A percentile compares a stretch with the other conserved stretches of the same genome.
phyloP scores from a whole-genome alignment of 208 protist genomes.

The Sergeia podlipaevii region DNA sequence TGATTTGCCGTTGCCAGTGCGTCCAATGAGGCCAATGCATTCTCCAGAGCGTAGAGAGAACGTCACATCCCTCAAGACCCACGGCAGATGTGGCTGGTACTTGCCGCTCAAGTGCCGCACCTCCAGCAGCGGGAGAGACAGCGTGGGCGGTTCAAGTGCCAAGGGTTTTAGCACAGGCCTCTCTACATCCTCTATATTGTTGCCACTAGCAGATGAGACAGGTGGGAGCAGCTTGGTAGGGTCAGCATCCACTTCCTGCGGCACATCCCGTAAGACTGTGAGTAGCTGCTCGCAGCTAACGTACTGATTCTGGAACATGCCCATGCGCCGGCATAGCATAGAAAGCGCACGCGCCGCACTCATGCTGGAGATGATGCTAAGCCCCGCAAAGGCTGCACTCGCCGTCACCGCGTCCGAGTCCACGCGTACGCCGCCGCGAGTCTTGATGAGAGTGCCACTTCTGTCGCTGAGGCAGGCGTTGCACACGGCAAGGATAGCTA shows the following conservation, averaged over 20 bases:
- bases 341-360: constrained; percentile 42
- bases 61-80: constrained; percentile 60
- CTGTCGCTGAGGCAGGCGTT: constrained; percentile 21
- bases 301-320: constrained; percentile 77
- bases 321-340: constrained; percentile 43
- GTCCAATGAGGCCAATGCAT: constrained; percentile 71
- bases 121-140: constrained; percentile 29
- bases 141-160: background rate
- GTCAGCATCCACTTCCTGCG: constrained; percentile 14
- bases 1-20: constrained; percentile 84
- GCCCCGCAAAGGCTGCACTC: constrained; percentile 42
- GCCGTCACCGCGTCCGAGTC: constrained; percentile 14
- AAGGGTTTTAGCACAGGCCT: too few species aligned
- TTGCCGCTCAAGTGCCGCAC: constrained; percentile 54
- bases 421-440: background rate
- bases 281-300: constrained; percentile 71
- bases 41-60: constrained; percentile 45
- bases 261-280: constrained; percentile 26
- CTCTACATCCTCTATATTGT: too few species aligned
- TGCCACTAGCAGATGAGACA: too few species aligned
- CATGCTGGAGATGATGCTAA: constrained; percentile 65
- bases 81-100: constrained; percentile 65
- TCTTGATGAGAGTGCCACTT: constrained; percentile 13
- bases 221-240: background rate
- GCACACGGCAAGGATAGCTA: constrained; percentile 55